Percentiles rank a stretch among this genome's conserved stretches.
Evolutionary conservation across 768 basidiomycete species (phyloP).

Genomic region (Agaricus blazei): DNA sequence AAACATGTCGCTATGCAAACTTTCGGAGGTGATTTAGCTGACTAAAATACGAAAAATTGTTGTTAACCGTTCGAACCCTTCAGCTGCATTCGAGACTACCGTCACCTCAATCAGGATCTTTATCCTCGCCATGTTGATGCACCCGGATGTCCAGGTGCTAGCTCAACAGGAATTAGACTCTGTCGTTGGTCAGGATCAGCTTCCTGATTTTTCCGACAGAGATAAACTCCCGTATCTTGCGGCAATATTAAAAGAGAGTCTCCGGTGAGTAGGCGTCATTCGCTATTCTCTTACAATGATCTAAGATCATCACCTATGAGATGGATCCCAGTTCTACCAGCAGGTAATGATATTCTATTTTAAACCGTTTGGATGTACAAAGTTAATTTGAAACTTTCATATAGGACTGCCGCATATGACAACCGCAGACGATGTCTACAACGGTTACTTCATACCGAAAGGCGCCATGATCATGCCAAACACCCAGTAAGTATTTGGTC

Average conservation of each 20-base stretch:
- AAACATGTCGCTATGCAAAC: not conserved
- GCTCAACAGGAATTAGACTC: constrained; percentile 24
- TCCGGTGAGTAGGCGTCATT: not conserved
- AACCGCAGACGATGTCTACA: constrained; percentile 7
- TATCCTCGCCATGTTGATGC: constrained; percentile 6
- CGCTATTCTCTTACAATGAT: no score
- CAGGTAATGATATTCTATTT: no score
- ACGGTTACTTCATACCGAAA: constrained; percentile 10
- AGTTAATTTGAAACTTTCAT: no score
- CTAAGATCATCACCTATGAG: not conserved
- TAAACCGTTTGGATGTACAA: no score
- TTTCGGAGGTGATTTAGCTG: not conserved
- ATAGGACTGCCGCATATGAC: constrained; percentile 6
- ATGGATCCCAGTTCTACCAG: not conserved
- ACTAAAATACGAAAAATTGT: not conserved
- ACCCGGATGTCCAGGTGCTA: constrained; percentile 10
- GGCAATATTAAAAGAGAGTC: constrained; percentile 19
- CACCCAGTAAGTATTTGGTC: not conserved
- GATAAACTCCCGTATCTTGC: constrained; percentile 20
- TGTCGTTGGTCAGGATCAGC: constrained; percentile 18
- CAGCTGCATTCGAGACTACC: not conserved
- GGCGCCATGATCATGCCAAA: constrained; percentile 10
- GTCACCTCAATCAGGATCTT: not conserved
- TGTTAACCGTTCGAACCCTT: no score
- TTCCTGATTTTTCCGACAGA: constrained; percentile 21